Base-by-base conservation (phyloP, 352 stramenopile species). In the Phytophthora pluvialis region DNA sequence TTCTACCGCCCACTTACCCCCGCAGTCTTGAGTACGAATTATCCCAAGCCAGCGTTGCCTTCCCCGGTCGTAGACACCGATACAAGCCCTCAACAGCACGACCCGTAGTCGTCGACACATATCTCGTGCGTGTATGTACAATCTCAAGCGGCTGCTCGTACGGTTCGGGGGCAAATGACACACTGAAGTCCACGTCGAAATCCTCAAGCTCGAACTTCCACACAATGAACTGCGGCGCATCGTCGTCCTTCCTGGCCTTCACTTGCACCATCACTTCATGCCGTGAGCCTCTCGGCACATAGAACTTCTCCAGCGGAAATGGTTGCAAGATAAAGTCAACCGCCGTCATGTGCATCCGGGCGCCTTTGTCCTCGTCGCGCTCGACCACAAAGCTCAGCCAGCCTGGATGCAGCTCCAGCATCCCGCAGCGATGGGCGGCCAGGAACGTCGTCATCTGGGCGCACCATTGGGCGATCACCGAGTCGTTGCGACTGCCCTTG, bases 191-290 rank as follows among this genome's bases (percentile, higher is more conserved):
- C 38, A 95, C 80, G 55, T 95, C 84, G 53, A 88, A 83, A 64
- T 93, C 86, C 46, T 93, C 84, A 4, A 92, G 46, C 46, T 93
- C 86, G 52, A 95, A 95, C 47, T 89, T 89, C 86, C 86, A 95
- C 25, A 93, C 82, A 47, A 94, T 67, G 57, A 87, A 90, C 33
- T 91, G 86, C 9, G 71, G 64, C 0, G 29, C 15, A 1, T 65
- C 16, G 4, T 59, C 45, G 0, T 69, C 67, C 31, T 77, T 72
- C 35, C 70, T 71, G 4, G 71, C 62, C 9, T 72, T 74, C 28
- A 93, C 65, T n/a, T 81, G 56, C 11, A 90, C 64, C 15, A 59
- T 56, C 0, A 74, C 50, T 42, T 93, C 80, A 54, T 91, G 79
- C 5, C 59, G 61, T 5, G 86, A 89, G 1, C 81, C 82, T 71